Conservation (phyloP, 306 rosid genomes). For the Acacia crassicarpa region DNA sequence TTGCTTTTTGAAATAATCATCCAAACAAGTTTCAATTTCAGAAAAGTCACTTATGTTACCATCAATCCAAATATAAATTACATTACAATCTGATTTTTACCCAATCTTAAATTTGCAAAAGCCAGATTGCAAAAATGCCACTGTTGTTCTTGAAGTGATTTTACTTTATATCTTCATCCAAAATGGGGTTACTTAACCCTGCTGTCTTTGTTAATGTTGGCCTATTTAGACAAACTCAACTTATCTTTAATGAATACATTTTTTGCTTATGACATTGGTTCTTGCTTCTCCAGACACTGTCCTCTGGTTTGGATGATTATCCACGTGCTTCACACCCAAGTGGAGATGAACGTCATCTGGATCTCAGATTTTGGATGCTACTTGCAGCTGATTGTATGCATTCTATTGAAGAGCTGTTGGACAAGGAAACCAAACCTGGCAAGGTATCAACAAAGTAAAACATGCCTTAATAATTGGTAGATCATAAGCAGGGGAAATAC, state of each 20-base stretch:
- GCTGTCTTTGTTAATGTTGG: slow-evolving; percentile 11
- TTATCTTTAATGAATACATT: slow-evolving; percentile 19
- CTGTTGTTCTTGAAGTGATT: slow-evolving; percentile 18
- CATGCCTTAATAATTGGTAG: slow-evolving; percentile 2
- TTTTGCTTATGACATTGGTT: slow-evolving; percentile 28
- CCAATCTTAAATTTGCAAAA: too few relatives aligned
- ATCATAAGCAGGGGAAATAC: background rate
- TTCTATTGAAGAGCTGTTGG: slow-evolving; percentile 61
- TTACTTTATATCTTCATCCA: background rate
- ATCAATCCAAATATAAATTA: too few relatives aligned
- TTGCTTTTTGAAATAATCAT: too few relatives aligned
- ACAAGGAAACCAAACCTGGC: slow-evolving; percentile 48
- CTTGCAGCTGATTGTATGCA: slow-evolving; percentile 92
- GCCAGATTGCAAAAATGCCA: too few relatives aligned
- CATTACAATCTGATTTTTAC: too few relatives aligned
- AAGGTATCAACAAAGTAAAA: slow-evolving; percentile 43
- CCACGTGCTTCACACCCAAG: slow-evolving; percentile 97
- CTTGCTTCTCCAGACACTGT: slow-evolving; percentile 63
- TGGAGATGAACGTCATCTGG: slow-evolving; percentile 84
- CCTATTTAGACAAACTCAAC: slow-evolving; percentile 9
- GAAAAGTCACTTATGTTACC: too few relatives aligned
- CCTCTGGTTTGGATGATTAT: slow-evolving; percentile 97
- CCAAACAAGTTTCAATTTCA: too few relatives aligned
- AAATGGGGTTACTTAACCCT: background rate
- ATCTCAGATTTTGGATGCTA: slow-evolving; percentile 96